Conservation (phyloP, 2,329 filamentous ascomycete species). For the Coleophoma eucalyptorum region DNA sequence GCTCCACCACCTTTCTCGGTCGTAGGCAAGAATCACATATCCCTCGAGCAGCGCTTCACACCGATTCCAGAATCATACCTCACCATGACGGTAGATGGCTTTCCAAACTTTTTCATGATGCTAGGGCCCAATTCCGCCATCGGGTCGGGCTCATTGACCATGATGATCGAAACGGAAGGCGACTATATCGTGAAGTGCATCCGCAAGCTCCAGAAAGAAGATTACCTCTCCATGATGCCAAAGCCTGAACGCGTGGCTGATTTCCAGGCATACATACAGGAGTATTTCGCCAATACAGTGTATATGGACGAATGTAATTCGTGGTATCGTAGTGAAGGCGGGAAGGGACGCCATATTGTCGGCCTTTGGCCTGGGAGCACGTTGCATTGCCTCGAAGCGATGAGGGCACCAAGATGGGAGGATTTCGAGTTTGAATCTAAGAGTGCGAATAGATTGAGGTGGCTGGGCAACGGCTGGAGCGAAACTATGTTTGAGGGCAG, state of each 20-base stretch:
- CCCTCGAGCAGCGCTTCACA: constrained; percentile 23
- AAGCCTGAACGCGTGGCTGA: constrained; percentile 42
- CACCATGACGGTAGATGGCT: constrained; percentile 14
- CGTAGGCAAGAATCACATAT: constrained; percentile 15
- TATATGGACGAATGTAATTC: constrained; percentile 38
- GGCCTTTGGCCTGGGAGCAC: constrained; percentile 35
- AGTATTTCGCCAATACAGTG: constrained; percentile 50
- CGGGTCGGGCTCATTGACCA: constrained; percentile 18
- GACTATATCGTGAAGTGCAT: constrained; percentile 24
- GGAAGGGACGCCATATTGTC: constrained; percentile 32
- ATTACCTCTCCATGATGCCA: constrained; percentile 39
- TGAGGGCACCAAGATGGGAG: constrained; percentile 51
- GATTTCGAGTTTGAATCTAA: constrained; percentile 37
- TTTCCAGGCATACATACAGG: constrained; percentile 43
- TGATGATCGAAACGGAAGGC: constrained; percentile 20
- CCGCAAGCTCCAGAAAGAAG: constrained; percentile 38
- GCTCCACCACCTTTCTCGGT: constrained; percentile 20
- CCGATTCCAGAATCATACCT: constrained; percentile 24
- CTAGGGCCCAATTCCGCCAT: constrained; percentile 23
- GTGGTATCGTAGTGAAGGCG: constrained; percentile 28
- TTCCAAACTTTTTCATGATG: constrained; percentile 27
- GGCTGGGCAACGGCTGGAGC: constrained; percentile 39
- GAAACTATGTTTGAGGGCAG: constrained; percentile 11
- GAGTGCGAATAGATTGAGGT: constrained; percentile 33
- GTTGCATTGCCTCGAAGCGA: constrained; percentile 37